Base-by-base conservation (phyloP, 2,329 filamentous ascomycete species). In the Cladosporium sp. region DNA sequence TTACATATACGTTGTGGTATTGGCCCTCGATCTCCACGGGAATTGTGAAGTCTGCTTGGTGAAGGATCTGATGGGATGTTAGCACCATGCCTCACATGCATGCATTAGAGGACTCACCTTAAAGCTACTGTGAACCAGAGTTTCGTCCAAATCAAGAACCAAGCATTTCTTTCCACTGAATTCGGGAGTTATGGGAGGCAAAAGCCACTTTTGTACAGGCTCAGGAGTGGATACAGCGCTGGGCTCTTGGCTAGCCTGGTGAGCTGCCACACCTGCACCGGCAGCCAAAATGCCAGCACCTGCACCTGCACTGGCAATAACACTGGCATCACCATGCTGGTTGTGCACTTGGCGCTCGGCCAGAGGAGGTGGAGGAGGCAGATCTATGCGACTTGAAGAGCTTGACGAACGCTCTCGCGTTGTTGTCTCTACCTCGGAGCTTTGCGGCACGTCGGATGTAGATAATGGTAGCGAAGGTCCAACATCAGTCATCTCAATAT, bases 1-100 rank as follows among this genome's bases (percentile, higher is more conserved):
- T 99, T 65, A 99, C 94, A 73, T 99, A 99, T 57, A 99, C 95
- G 70, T 99, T 99, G 77, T 99, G 94, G 72, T 95, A 97, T 74
- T 96, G 95, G 59, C 94, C 94, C 78, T 99, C 94, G 64, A 99
- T 99, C 71, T 99, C 94, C 30, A 99, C 94, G 0, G 94, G 94
- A 72, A 99, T 97, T 5, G 94, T 99, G 72, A 99, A 97, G 75
- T 99, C 94, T 60, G 94, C 94, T 80, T 97, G 93, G 70, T 97
- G 92, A 47, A 99, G 82, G 66, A 97, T 94, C 92, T 97, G 70
- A 11, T 56, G 19, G 22, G 15, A 52, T 63, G n/a, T 54, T 55
- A 59, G 51, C 36, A 2, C 36, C 5, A 14, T 36, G n/a, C 3
- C 11, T 11, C n/a, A 11, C 7, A 30, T 8, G 8, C 11, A 30